A percentile compares a stretch with the other conserved stretches of the same genome.
phyloP scores from a whole-genome alignment of 768 basidiomycete genomes.

The Pulveroboletus ravenelii region DNA sequence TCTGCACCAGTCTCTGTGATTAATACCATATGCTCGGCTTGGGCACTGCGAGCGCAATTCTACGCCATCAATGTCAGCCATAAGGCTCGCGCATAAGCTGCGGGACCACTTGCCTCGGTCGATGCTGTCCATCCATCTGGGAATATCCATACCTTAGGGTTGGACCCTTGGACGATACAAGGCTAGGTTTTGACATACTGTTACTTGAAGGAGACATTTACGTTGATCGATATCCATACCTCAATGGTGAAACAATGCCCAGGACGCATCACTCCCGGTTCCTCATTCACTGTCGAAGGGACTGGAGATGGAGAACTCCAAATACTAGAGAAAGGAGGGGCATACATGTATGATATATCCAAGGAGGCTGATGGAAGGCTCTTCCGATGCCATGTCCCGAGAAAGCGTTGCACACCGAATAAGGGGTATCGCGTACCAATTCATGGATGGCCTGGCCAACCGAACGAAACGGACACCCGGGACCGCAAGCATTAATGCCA shows the following conservation, averaged over 20 bases:
- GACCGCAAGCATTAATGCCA: constrained; percentile 73
- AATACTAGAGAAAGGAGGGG: background rate
- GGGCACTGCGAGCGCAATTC: constrained; percentile 80
- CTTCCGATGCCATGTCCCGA: constrained; percentile 86
- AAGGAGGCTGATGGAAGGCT: constrained; percentile 76
- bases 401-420: constrained; percentile 67
- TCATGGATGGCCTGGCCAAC: constrained; percentile 72
- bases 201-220: background rate
- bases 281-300: constrained; percentile 62
- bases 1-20: constrained; percentile 78
- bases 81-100: background rate
- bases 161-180: constrained; percentile 67
- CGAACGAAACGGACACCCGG: constrained; percentile 58
- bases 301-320: background rate
- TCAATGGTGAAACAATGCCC: constrained; percentile 95
- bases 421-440: constrained; percentile 36
- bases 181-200: constrained; percentile 42
- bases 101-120: constrained; percentile 54
- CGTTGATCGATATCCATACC: constrained; percentile 35
- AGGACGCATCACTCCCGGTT: constrained; percentile 74
- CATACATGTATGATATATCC: constrained; percentile 76
- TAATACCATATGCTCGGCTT: constrained; percentile 85
- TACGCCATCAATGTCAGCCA: constrained; percentile 25
- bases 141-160: constrained; percentile 70
- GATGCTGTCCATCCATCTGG: constrained; percentile 94